These are phyloP conservation scores for Musa schizocarpa DNA, from an alignment of 176 grass and related monocot species.

Conservation along the genomic window DNA sequence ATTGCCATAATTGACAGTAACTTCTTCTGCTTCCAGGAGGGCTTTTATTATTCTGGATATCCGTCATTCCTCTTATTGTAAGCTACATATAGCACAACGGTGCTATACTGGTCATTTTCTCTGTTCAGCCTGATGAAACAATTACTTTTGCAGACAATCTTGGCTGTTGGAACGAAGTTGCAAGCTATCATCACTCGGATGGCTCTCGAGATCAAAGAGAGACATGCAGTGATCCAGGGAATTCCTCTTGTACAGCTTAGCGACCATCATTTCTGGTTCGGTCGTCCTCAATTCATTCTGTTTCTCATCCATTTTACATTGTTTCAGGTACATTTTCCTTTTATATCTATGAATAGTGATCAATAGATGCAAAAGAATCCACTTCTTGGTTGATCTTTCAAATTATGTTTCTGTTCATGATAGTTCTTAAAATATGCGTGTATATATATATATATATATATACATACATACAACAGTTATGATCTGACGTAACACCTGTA, in stretches of 20 bases:
- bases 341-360: not conserved
- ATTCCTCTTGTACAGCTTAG: slow-evolving; percentile 91
- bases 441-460: not conserved
- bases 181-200: slow-evolving; percentile 91
- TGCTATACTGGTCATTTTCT: not conserved
- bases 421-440: not conserved
- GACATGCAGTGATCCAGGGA: slow-evolving; percentile 85
- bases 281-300: slow-evolving; percentile 47
- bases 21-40: slow-evolving; percentile 32
- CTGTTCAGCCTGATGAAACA: not conserved
- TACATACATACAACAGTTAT: not conserved
- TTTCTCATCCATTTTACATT: slow-evolving; percentile 90
- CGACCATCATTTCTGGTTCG: slow-evolving; percentile 86
- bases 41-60: slow-evolving; percentile 85
- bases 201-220: slow-evolving; percentile 89
- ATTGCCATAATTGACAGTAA: not conserved
- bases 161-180: slow-evolving; percentile 74
- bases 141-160: slow-evolving; percentile 43
- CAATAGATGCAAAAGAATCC: not conserved
- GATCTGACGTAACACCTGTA: not conserved
- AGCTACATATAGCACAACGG: not conserved
- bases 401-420: no score
- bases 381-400: not conserved
- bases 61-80: slow-evolving; percentile 75
- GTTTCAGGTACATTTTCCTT: slow-evolving; percentile 46